A percentile compares a stretch with the other conserved stretches of the same genome.
Conservation (phyloP, 768 basidiomycete species). For the Grammothele lineata region DNA sequence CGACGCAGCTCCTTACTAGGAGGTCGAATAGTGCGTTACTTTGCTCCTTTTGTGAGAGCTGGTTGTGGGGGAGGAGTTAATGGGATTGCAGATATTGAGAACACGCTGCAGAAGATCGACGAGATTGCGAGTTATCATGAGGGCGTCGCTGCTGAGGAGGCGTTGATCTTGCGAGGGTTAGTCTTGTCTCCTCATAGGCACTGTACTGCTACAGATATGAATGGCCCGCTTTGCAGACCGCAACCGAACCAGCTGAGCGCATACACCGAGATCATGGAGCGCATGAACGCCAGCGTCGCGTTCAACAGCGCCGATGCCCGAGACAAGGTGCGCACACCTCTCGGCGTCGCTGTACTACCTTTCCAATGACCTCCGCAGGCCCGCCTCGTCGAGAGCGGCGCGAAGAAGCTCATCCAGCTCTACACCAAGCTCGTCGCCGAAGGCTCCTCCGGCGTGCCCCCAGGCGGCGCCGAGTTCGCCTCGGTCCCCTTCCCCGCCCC, state of each 20-base stretch:
- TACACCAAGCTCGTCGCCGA: conserved; percentile 90
- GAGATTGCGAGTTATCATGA: conserved; percentile 73
- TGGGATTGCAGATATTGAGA: conserved; percentile 68
- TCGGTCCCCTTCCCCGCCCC: conserved; percentile 51
- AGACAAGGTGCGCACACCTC: conserved; percentile 41
- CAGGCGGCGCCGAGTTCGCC: conserved; percentile 52
- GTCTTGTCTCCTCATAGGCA: conserved; percentile 15
- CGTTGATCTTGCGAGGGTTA: conserved; percentile 74
- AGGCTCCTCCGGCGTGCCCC: conserved; percentile 73
- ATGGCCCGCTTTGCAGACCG: conserved; percentile 41
- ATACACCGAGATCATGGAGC: conserved; percentile 72
- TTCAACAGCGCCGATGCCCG: conserved; percentile 62
- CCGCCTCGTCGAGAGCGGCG: conserved; percentile 77
- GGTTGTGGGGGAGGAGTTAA: too few relatives aligned
- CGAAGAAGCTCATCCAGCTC: conserved; percentile 75
- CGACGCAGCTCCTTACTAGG: conserved; percentile 70
- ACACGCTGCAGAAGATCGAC: conserved; percentile 72
- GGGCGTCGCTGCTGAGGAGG: conserved; percentile 73
- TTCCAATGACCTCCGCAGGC: conserved; percentile 43
- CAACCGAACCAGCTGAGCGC: conserved; percentile 59
- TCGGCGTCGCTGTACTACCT: neutral
- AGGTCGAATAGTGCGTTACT: conserved; percentile 68
- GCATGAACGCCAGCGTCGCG: conserved; percentile 74
- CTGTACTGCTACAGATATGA: too few relatives aligned
- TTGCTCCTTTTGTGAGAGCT: too few relatives aligned